Base-by-base conservation (phyloP, 306 rosid genomes). In the Quercus alba region DNA sequence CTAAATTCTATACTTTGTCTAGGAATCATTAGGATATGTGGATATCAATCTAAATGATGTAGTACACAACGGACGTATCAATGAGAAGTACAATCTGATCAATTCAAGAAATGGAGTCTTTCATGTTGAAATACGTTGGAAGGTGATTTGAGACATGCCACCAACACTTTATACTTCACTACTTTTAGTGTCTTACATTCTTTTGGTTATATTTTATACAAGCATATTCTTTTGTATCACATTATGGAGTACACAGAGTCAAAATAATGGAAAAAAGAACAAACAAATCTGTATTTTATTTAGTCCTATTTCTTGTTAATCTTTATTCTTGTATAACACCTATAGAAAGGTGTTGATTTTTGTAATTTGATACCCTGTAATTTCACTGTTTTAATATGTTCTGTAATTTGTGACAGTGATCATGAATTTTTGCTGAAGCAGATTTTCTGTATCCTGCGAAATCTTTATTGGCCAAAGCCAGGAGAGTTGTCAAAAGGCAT, bases 41-140 rank as follows among this genome's bases (percentile, higher is more conserved):
- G 80, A 78, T 21, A 78, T 83, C 74, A 75, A 70, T 75, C 78
- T 83, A 6, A 55, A 21, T 9, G 85, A 81, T 51, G 81, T 85
- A 38, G 79, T 85, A 17, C 35, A 75, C 73, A 78, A 78, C 1
- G 81, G 83, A 17, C 77, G 78, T 28, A 81, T 82, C n/a, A 75
- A 70, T 30, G 73, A 80, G 21, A 75, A n/a, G 77, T 81, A 81
- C 41, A 30, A 75, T 72, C 52, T 85, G 56, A 85, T 81, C 4
- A 81, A 85, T 68, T 81, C 81, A 5, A 81, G 56, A 57, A 70
- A 81, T 63, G 81, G 85, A 46, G 31, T 56, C 2, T 18, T 85
- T 59, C 85, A 73, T 25, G 30, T 80, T 41, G 85, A 84, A 54
- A 57, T 80, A 15, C 74, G 71, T 15, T 84, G 87, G 82, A 63